Evolutionary conservation across 495 filamentous ascomycete species (phyloP).

Genomic region (Neurospora terricola): DNA sequence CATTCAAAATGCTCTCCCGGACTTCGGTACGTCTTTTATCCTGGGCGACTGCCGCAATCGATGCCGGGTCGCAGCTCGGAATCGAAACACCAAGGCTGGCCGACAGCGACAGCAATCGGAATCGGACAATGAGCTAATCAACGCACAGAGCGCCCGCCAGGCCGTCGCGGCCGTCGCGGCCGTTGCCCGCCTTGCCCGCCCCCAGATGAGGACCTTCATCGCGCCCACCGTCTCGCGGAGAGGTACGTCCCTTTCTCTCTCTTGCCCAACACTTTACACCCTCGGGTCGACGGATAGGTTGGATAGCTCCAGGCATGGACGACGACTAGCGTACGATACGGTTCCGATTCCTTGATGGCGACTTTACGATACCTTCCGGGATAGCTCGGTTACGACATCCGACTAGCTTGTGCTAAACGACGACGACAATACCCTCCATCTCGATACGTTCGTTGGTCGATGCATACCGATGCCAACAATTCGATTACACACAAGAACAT

Average conservation of each 20-base stretch:
- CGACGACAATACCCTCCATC: not conserved
- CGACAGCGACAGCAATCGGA: not conserved
- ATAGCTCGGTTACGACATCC: not conserved
- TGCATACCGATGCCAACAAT: not conserved
- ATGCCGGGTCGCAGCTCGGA: not conserved
- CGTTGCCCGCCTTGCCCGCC: conserved; percentile 60
- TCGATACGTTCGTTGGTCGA: not conserved
- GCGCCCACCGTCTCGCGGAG: conserved; percentile 59
- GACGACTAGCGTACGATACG: not conserved
- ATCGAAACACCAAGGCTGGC: not conserved
- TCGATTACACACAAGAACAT: not conserved
- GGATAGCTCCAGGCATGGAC: not conserved
- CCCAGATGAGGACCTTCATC: conserved; percentile 74
- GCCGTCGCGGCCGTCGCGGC: conserved; percentile 56
- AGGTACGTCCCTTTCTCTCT: conserved; percentile 43
- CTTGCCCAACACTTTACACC: not conserved
- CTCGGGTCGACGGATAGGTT: not conserved
- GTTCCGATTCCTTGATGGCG: not conserved
- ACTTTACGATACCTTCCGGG: not conserved
- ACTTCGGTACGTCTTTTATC: conserved; percentile 46
- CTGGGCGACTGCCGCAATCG: not conserved
- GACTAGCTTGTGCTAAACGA: not conserved
- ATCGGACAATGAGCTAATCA: not conserved
- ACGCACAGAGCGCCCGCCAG: conserved; percentile 56
- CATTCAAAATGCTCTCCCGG: conserved; percentile 54